Base-by-base conservation (phyloP, 1,139 yeast species). In the Hansenula sp. region DNA sequence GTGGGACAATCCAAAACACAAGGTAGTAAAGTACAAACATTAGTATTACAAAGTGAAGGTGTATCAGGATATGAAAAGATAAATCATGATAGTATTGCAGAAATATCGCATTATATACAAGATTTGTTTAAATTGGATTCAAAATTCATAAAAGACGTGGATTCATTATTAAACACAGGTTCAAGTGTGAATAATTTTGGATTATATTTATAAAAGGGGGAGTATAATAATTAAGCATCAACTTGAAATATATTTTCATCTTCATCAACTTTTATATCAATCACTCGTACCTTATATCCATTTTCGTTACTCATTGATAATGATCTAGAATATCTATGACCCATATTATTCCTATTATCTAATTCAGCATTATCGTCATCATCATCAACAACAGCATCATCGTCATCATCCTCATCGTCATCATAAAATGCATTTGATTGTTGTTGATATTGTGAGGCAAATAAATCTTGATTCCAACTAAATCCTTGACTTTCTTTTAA, bases 401-500 rank as follows among this genome's bases (percentile, higher is more conserved):
- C 35, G 3, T 43, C 44, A 14, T 38, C 45, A 13, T 45, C 35
- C 9, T 47, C 49, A 20, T 42, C 42, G 18, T 46, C 51, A 25
- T 70, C 77, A 41, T 62, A 68, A 2, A 73, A 65, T 4, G 67
- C 48, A 1, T 79, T 70, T 38, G 73, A 59, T 53, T 69, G 74
- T 50, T 80, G 88, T 49, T 78, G 84, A 54, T 75, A 78, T 9
- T 80, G 76, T 9, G 81, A 70, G 10, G 85, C 88, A 67, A 82
- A 82, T 43, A 82, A 63, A 52, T 81, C 87, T 52, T 81, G 88
- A 59, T 83, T 83, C 73, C 86, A 83, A 17, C 77, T 64, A 53
- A 82, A 83, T 6, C 92, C 92, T 56, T 83, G 90, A 37, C 81
- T 71, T 55, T 82, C 87, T 38, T 71, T 72, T 29, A 83, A 64